A percentile compares a stretch with the other conserved stretches of the same genome.
Conservation (phyloP, 371 early-diverging fungal species). For the Lichtheimia ramosa region DNA sequence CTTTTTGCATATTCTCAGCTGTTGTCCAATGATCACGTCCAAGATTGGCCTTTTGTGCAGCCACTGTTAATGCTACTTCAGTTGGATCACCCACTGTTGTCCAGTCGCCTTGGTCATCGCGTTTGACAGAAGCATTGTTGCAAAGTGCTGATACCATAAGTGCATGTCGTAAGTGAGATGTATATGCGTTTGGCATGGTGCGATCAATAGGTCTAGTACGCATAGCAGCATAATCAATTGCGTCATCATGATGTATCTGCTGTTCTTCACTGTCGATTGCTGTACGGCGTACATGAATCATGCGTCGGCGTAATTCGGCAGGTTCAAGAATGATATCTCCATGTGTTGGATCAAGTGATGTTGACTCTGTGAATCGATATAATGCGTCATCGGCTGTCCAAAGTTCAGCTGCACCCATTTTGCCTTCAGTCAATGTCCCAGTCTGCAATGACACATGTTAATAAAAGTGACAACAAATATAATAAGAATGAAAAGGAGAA, state of each 20-base stretch:
- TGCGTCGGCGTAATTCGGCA: slow-evolving; percentile 33
- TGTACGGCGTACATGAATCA: slow-evolving; percentile 35
- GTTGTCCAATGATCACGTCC: slow-evolving; percentile 32
- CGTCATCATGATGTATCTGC: background rate
- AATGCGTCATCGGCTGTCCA: slow-evolving; percentile 69
- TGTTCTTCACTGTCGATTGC: background rate
- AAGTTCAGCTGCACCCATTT: slow-evolving; percentile 77
- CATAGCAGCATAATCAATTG: slow-evolving; percentile 29
- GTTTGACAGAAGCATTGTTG: slow-evolving; percentile 66
- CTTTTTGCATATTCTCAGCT: slow-evolving; percentile 27
- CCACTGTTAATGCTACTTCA: slow-evolving; percentile 68
- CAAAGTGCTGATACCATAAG: slow-evolving; percentile 57
- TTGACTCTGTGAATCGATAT: slow-evolving; percentile 68
- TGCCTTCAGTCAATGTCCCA: slow-evolving; percentile 94
- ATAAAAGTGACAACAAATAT: background rate
- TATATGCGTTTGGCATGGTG: slow-evolving; percentile 29
- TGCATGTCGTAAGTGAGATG: slow-evolving; percentile 29
- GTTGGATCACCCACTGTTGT: slow-evolving; percentile 82
- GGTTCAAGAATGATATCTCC: slow-evolving; percentile 56
- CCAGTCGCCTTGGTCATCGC: slow-evolving; percentile 63
- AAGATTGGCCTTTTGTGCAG: slow-evolving; percentile 56
- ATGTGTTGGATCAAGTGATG: slow-evolving; percentile 63
- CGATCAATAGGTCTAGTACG: slow-evolving; percentile 33
- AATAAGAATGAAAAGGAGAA: slow-evolving; percentile 54
- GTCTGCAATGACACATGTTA: slow-evolving; percentile 59